Evolutionary conservation across 73 alveolate species (phyloP), one percentile per base, ranked within the genome.

Genomic region (Effrenium voratum): DNA sequence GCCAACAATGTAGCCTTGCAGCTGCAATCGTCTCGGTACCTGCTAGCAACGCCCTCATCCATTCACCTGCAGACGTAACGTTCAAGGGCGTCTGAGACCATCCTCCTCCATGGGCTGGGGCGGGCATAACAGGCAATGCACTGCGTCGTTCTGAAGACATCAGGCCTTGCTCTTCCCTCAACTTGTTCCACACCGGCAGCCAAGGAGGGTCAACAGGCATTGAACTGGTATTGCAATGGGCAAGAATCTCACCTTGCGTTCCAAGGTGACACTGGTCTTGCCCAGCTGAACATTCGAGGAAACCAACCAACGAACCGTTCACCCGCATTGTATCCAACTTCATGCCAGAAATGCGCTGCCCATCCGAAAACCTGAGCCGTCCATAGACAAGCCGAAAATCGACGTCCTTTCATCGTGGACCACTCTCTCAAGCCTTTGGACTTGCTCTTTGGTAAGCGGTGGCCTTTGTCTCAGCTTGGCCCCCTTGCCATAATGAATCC

Each of bases 241-340:
- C 49, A 81, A 47, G 15, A 44, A 50, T 50, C 92, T 47, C 2
- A 49, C 24, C 75, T 47, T 81, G 50, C 63, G 13, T 34, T 81
- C 92, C 16, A 81, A 73, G 13, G 92, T 81, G 34, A 50, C 24
- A 30, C 28, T 45, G 36, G 92, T 81, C 60, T 50, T 81, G 6
- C n/a, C 47, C 92, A 3, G 92, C 92, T 32, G 45, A 2, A 32
- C 92, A 81, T 73, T 81, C 92, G 44, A 81, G 59, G 60, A 81
- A 81, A 34, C 92, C 92, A 50, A 3, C 28, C 59, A 24, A 8
- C 26, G 15, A 2, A 1, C 59, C 75, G 30, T 81, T 38, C 13
- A 32, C 52, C 1, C 2, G 49, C 68, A 81, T 6, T 0, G n/a
- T 49, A 32, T 81, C 92, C 36, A 81, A 34, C 36, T 32, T 49